phyloP scores from a whole-genome alignment of 2,329 filamentous ascomycete species.

The Paraphaeosphaeria minitans region DNA sequence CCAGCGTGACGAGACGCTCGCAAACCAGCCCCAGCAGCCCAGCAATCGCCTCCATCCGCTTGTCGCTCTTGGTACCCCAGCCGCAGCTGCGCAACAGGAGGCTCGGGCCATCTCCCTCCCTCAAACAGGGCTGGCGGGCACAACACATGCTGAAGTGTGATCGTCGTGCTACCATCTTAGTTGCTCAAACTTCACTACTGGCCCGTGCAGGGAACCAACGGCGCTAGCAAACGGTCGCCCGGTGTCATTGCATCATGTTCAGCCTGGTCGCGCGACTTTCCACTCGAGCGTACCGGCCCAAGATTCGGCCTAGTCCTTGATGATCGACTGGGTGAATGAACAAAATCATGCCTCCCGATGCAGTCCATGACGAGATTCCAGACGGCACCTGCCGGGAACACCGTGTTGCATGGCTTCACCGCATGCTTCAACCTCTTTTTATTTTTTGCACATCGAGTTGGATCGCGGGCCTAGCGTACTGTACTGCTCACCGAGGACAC shows the following conservation, averaged over 20 bases:
- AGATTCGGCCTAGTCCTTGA: not conserved
- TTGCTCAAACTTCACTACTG: slow-evolving; percentile 5
- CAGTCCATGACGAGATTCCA: not conserved
- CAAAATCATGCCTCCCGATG: not conserved
- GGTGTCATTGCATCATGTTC: not conserved
- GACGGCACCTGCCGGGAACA: not conserved
- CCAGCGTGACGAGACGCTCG: not conserved
- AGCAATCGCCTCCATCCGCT: not conserved
- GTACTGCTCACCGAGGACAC: not conserved
- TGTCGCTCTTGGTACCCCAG: slow-evolving; percentile 6
- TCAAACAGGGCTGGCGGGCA: slow-evolving; percentile 9
- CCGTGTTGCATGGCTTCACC: not conserved
- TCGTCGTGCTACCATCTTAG: slow-evolving; percentile 19
- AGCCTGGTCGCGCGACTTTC: not conserved
- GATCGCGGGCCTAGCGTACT: not conserved
- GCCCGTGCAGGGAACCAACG: not conserved
- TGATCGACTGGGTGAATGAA: not conserved
- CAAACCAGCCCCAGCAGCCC: not conserved
- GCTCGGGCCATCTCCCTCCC: slow-evolving; percentile 4
- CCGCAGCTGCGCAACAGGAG: slow-evolving; percentile 15
- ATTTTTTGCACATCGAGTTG: slow-evolving; percentile 3
- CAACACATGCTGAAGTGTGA: slow-evolving; percentile 14
- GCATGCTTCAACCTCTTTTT: slow-evolving; percentile 3
- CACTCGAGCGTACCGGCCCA: not conserved
- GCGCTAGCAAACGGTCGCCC: slow-evolving; percentile 1